Conservation (phyloP, 371 early-diverging fungal species). For the Blyttiomyces sp. region DNA sequence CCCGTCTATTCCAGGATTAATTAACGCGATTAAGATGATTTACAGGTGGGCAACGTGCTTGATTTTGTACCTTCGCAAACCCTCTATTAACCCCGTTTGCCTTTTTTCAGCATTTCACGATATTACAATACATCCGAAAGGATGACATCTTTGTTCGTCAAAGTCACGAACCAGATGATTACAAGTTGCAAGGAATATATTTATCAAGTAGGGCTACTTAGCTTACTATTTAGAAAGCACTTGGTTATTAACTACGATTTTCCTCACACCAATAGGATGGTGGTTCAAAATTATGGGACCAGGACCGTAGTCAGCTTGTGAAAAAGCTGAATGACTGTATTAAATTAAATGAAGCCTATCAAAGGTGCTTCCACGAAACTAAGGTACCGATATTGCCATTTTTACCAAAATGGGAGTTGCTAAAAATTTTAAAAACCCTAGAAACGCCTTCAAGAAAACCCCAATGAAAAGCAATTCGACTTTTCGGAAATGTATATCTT, state of each 20-base stretch:
- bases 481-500: conserved; percentile 70
- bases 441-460: conserved; percentile 57
- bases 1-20: conserved; percentile 58
- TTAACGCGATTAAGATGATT: conserved; percentile 67
- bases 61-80: too few relatives aligned
- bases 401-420: too few relatives aligned
- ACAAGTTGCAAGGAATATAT: conserved; percentile 63
- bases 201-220: conserved; percentile 31
- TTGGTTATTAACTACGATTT: background rate
- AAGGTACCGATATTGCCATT: conserved; percentile 44
- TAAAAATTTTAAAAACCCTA: conserved; percentile 8
- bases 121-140: conserved; percentile 65
- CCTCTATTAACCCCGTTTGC: conserved; percentile 1
- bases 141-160: conserved; percentile 63
- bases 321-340: conserved; percentile 52
- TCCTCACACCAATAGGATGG: conserved; percentile 26
- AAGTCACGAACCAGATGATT: conserved; percentile 66
- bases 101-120: conserved; percentile 46
- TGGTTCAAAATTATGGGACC: conserved; percentile 61
- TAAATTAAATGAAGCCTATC: conserved; percentile 58
- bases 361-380: conserved; percentile 56
- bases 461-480: conserved; percentile 60
- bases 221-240: background rate
- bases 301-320: conserved; percentile 48
- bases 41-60: conserved; percentile 43